Evolutionary conservation across 306 rosid genomes (phyloP).

Genomic region (Cicer judaicum): DNA sequence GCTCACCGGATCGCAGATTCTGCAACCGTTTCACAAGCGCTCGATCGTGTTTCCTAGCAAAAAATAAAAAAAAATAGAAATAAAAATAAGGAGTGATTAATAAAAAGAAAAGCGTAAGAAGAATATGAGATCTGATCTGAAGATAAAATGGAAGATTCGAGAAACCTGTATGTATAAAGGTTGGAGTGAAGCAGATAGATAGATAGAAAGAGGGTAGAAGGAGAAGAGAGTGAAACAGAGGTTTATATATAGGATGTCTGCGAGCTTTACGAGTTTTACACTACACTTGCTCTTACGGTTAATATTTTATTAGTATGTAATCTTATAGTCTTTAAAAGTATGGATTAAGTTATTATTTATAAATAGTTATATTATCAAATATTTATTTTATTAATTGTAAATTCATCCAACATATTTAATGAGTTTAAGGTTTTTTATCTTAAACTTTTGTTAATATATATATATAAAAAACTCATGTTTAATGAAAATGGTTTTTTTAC

Average conservation of each 20-base stretch:
- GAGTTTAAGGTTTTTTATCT: no score
- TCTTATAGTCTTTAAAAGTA: no score
- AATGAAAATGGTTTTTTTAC: no score
- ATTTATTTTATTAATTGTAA: no score
- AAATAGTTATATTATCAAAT: no score
- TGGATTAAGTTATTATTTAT: no score
- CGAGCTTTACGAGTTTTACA: constrained; percentile 16
- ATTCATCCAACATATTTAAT: no score
- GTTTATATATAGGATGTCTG: constrained; percentile 16
- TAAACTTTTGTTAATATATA: no score
- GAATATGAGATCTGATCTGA: constrained; percentile 16
- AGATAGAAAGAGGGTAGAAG: neutral
- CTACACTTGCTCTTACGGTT: constrained; percentile 8
- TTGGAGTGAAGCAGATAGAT: neutral
- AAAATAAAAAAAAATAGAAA: neutral
- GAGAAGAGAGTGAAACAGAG: neutral
- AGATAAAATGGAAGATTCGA: constrained; percentile 19
- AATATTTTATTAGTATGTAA: no score
- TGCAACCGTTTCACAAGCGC: neutral
- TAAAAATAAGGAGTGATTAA: neutral
- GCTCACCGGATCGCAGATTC: constrained; percentile 37
- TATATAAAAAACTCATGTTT: no score
- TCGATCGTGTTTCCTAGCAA: constrained; percentile 12
- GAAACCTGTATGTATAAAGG: constrained; percentile 31
- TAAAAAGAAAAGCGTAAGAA: neutral